phyloP scores from a whole-genome alignment of 495 filamentous ascomycete species.

The Trichoderma virens region DNA sequence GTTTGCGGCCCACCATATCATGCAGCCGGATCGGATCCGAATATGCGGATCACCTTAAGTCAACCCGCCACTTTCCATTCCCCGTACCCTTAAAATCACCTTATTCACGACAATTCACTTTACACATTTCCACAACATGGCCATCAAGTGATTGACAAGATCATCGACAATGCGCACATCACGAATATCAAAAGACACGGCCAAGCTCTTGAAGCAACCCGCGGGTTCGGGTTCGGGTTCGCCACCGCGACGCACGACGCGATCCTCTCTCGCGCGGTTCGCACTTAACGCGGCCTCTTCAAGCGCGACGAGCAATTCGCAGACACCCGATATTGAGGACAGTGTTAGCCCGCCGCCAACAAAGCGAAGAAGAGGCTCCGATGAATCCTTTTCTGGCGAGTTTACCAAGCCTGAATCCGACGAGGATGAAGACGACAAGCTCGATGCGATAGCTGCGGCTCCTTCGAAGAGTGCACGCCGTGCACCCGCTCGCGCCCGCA shows the following conservation, averaged over 20 bases:
- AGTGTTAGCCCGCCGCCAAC: conserved; percentile 30
- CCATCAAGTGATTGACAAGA: background rate
- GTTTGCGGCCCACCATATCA: no score
- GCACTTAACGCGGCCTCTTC: conserved; percentile 24
- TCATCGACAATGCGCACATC: conserved; percentile 51
- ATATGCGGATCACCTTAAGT: no score
- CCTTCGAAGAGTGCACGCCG: conserved; percentile 20
- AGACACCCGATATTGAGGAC: conserved; percentile 54
- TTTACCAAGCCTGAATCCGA: conserved; percentile 23
- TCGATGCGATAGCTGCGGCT: conserved; percentile 16
- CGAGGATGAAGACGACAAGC: conserved; percentile 19
- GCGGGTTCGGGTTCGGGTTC: conserved; percentile 14
- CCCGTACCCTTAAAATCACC: no score
- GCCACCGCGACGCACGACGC: conserved; percentile 37
- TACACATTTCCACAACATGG: conserved; percentile 4
- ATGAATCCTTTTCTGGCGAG: conserved; percentile 16
- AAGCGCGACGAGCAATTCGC: conserved; percentile 22
- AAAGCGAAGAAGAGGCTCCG: conserved; percentile 27
- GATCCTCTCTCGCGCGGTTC: conserved; percentile 38
- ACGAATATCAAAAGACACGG: conserved; percentile 49
- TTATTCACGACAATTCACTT: no score
- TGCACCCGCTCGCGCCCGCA: conserved; percentile 43
- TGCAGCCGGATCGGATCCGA: no score
- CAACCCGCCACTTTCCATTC: no score
- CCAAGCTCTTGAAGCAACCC: conserved; percentile 28